Conservation (phyloP, 352 stramenopile genomes). For the Phytophthora melonis region DNA sequence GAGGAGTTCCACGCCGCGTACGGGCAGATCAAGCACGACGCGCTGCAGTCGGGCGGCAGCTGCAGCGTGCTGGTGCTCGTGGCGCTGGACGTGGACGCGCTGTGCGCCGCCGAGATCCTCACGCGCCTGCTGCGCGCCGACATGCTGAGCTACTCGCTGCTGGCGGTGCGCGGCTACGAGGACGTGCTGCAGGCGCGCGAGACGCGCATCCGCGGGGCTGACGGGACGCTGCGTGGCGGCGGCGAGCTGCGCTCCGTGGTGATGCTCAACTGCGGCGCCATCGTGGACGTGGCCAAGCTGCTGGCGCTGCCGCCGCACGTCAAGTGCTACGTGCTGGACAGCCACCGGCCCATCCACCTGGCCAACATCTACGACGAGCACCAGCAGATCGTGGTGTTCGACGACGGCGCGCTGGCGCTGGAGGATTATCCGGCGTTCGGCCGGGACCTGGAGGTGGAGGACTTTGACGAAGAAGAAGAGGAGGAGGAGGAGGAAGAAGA, state of each 20-base stretch:
- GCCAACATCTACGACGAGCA: slow-evolving; percentile 94
- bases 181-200: slow-evolving; percentile 85
- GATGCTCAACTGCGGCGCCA: slow-evolving; percentile 95
- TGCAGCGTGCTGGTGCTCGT: slow-evolving; percentile 94
- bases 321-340: slow-evolving; percentile 96
- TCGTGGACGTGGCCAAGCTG: slow-evolving; percentile 91
- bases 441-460: slow-evolving; percentile 80
- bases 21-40: slow-evolving; percentile 83
- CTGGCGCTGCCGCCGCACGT: slow-evolving; percentile 71
- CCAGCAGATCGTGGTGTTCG: slow-evolving; percentile 86
- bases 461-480: slow-evolving; percentile 73
- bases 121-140: slow-evolving; percentile 80
- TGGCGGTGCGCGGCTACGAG: slow-evolving; percentile 85
- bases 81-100: slow-evolving; percentile 94
- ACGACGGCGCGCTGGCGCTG: slow-evolving; percentile 72
- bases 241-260: slow-evolving; percentile 91
- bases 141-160: slow-evolving; percentile 78
- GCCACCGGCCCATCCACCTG: slow-evolving; percentile 95
- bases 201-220: slow-evolving; percentile 66
- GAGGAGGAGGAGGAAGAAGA: slow-evolving; percentile 68
- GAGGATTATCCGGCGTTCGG: slow-evolving; percentile 89
- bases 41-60: slow-evolving; percentile 61
- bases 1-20: slow-evolving; percentile 90
- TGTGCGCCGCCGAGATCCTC: slow-evolving; percentile 95
- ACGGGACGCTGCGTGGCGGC: slow-evolving; percentile 41